Base-by-base conservation (phyloP, 169 alveolate species). In the Blepharisma undulans region DNA sequence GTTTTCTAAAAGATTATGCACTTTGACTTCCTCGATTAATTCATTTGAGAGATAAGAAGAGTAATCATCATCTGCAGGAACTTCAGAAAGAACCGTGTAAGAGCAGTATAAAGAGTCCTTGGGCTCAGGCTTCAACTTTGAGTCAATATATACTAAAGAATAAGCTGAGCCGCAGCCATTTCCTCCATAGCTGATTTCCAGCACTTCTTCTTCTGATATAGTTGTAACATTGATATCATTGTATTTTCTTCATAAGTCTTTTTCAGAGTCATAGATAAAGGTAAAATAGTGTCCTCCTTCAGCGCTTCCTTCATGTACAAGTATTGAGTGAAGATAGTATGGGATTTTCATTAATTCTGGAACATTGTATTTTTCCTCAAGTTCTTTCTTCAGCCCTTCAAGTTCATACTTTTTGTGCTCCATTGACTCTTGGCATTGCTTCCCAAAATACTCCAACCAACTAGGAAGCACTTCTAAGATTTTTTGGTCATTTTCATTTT, bases 121-220 rank as follows among this genome's bases (percentile, higher is more conserved):
- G 33, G 33, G 81, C 81, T 29, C 19, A 74, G 81, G 81, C 33
- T 74, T 79, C 34, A 79, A 79, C 27, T 12, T 2, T 48, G 66
- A 48, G 66, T 92, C 85, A 1, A 94, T 84, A 88, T 94, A 94
- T 10, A 92, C 85, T 36, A 94, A 59, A 84, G 93, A 92, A 32
- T 94, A 94, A 14, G 95, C 96, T 34, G 90, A 59, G 29, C 61
- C 78, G 12, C 21, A 3, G 33, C 78, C 91, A 60, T 86, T 48
- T 2, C 94, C 94, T 12, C 96, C 96, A n/a, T 76, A 30, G 61
- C 92, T 89, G 87, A 86, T 94, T 60, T 85, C 66, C 7, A 88
- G 19, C 5, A 92, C 95, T 25, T 48, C 85, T n/a, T 90, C 93
- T 34, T 91, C 94, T 21, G 84, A 66, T 2, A 87, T 88, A 32